Base-by-base conservation (phyloP, 2,329 filamentous ascomycete genomes). In the Teratosphaeria viscida region DNA sequence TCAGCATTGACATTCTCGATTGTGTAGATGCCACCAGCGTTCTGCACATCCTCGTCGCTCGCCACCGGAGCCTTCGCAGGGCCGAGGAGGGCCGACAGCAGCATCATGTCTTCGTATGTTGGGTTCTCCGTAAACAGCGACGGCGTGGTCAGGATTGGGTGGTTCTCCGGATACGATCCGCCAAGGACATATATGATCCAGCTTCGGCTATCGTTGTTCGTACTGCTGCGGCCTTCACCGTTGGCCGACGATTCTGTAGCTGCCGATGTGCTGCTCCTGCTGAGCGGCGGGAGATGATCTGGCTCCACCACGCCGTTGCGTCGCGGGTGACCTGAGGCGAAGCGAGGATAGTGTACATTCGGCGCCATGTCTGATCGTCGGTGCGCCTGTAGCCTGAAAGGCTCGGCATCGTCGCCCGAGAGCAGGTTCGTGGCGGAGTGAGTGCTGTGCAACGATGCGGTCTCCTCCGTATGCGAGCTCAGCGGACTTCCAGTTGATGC, bases 171-270 rank as follows among this genome's bases (percentile, higher is more conserved):
- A 57, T 87, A 82, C 64, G 85, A 87, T 52, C 85, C 85, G 53
- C 85, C 85, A 57, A 88, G 81, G 8, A 88, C 85, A 68, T 88
- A 88, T 57, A 88, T 87, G 66, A 88, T 81, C 85, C 85, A 88
- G 71, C 84, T 88, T 64, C 85, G 76, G 58, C 82, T 83, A 58
- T 77, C 78, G 60, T 76, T 74, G 52, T 58, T 64, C 35, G 61
- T 66, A 59, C 65, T 67, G 26, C 54, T 61, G 3, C 64, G 60
- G n/a, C 64, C 59, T 8, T 68, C 68, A 54, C 78, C 77, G 8
- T 52, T 43, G n/a, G 47, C 62, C 1, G 64, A 64, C 7, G 58
- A 56, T 56, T 77, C 75, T 59, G 66, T 67, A 26, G 60, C 67
- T 32, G 62, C 65, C 14, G 63, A 63, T 7, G 68, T 67, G 12